Percentiles rank a stretch among this genome's conserved stretches.
These are phyloP conservation scores for Agaricus subrufescens DNA, from an alignment of 768 basidiomycete genomes.

Conservation along the genomic window DNA sequence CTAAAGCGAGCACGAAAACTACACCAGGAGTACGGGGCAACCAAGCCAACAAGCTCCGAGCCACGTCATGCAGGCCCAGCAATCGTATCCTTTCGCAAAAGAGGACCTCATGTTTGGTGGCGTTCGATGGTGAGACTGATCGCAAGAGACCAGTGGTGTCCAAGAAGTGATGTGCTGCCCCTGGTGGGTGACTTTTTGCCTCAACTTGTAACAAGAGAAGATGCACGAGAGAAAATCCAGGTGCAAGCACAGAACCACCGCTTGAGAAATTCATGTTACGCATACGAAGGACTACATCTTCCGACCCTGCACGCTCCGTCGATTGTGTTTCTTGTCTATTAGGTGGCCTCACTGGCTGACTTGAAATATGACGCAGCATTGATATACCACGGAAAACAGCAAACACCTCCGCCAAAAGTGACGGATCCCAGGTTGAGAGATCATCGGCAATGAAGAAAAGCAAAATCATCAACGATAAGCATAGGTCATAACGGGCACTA, in stretches of 20 bases:
- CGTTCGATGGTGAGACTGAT: slow-evolving; percentile 62
- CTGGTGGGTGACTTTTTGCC: slow-evolving; percentile 44
- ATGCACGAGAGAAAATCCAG: slow-evolving; percentile 61
- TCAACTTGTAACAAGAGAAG: slow-evolving; percentile 53
- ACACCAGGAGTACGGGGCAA: slow-evolving; percentile 76
- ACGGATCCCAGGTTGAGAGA: slow-evolving; percentile 57
- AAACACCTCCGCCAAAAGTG: slow-evolving; percentile 67
- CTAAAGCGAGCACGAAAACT: slow-evolving; percentile 65
- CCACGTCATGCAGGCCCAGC: slow-evolving; percentile 56
- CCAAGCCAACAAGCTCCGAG: slow-evolving; percentile 67
- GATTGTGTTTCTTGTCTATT: slow-evolving; percentile 10
- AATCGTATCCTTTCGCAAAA: slow-evolving; percentile 68
- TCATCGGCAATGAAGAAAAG: slow-evolving; percentile 70
- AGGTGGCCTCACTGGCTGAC: slow-evolving; percentile 46
- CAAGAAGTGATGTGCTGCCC: slow-evolving; percentile 67
- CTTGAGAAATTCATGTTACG: slow-evolving; percentile 70
- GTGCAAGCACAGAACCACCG: slow-evolving; percentile 34
- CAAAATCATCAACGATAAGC: slow-evolving; percentile 57
- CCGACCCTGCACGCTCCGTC: slow-evolving; percentile 19
- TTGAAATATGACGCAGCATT: slow-evolving; percentile 58
- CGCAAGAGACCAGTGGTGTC: slow-evolving; percentile 62
- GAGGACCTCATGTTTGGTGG: slow-evolving; percentile 61
- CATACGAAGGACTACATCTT: slow-evolving; percentile 66
- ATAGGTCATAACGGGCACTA: slow-evolving; percentile 73
- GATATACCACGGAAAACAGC: slow-evolving; percentile 77